Evolutionary conservation across 2,329 filamentous ascomycete species (phyloP).

Genomic region (Lecanicillium sp.): DNA sequence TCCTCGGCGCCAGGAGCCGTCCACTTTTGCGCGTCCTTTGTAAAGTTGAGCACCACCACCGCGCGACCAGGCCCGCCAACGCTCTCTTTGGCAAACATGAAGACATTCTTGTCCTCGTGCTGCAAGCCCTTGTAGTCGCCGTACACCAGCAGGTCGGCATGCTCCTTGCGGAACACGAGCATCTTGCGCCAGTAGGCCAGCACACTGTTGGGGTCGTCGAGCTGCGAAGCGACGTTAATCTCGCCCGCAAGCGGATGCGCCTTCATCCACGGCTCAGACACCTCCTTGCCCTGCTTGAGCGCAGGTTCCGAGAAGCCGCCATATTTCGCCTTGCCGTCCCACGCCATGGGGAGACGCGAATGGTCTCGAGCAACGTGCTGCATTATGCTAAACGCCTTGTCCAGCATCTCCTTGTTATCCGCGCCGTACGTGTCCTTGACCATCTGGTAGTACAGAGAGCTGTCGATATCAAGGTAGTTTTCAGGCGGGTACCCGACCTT

Average conservation of each 20-base stretch:
- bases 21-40: constrained; percentile 18
- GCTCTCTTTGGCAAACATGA: constrained; percentile 22
- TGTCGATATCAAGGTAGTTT: constrained; percentile 40
- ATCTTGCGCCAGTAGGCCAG: constrained; percentile 24
- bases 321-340: constrained; percentile 33
- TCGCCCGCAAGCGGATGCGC: constrained; percentile 20
- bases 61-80: constrained; percentile 14
- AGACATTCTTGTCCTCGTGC: constrained; percentile 16
- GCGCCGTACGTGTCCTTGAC: constrained; percentile 19
- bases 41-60: constrained; percentile 25
- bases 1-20: constrained; percentile 14
- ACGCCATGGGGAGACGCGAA: constrained; percentile 58
- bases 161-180: constrained; percentile 20
- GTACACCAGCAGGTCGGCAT: constrained; percentile 24
- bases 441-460: constrained; percentile 31
- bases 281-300: constrained; percentile 18
- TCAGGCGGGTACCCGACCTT: constrained; percentile 49
- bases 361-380: constrained; percentile 46
- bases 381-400: constrained; percentile 23
- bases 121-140: constrained; percentile 22
- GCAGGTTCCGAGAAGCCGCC: constrained; percentile 28
- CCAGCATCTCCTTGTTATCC: constrained; percentile 24
- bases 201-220: constrained; percentile 26
- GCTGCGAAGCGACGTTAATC: constrained; percentile 51
- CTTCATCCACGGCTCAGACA: constrained; percentile 26